Evolutionary conservation across 805 yeast species (phyloP), one percentile per base, ranked within the genome.

Genomic region (Brettanomyces naardenensis): DNA sequence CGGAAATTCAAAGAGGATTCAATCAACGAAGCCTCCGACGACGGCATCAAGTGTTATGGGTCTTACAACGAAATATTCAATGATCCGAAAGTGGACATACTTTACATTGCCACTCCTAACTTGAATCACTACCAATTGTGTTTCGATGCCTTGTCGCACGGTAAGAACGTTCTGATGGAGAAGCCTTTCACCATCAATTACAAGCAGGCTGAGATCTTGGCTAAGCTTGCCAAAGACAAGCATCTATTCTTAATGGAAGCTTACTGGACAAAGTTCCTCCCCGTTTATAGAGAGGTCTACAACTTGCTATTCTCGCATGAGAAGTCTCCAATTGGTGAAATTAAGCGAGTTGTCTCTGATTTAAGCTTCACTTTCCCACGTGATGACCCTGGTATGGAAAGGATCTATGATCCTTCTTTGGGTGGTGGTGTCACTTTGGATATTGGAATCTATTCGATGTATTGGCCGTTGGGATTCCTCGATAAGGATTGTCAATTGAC

Each of bases 401-500:
- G 79, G 33, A 49, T 70, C 31, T 55, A 69, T 38, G 62, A 66
- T 46, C 65, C 61, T 5, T 51, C 54, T 11, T 58, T 71, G 25
- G 80, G 74, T 11, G 82, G 76, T 10, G 81, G 82, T 15, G 71
- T 75, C 1, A 49, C 73, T 22, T 61, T 73, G 44, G 81, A 75
- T 52, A 60, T 74, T 37, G 79, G 80, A 2, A 63, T 73, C 35
- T 75, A 75, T 43, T 57, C 75, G 4, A 41, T 72, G 31, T 69
- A 71, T 5, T 75, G 68, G 53, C 58, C 60, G 14, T 47, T 72
- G 37, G 46, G 62, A 9, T 59, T 67, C 25, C 48, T 68, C 36
- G 66, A 65, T 21, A 61, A 64, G 9, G 46, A 34, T 14, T 17
- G 25, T 42, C 27, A 43, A 49, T 15, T 56, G 51, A 27, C 46